Evolutionary conservation across 768 basidiomycete genomes (phyloP), one percentile per base, ranked within the genome.

Genomic region (Mycena metata): DNA sequence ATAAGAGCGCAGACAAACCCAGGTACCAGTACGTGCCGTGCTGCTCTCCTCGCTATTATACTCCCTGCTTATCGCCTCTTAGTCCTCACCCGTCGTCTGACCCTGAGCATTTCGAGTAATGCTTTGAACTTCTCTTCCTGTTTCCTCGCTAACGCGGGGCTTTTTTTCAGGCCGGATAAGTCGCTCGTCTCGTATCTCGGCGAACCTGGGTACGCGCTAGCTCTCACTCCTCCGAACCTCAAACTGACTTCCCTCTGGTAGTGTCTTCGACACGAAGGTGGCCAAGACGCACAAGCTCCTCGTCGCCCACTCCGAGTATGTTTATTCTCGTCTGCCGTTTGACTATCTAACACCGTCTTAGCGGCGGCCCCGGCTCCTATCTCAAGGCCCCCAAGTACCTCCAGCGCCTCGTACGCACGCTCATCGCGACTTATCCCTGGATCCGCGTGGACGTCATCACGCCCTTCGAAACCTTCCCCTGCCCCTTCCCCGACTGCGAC

Each of bases 401-500:
- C 12, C 66, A 62, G 10, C 47, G 47, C 24, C 17, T 23, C 24
- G 55, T 51, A 33, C 60, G 46, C 47, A 4, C 1, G 16, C 36
- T 63, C n/a, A 24, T 58, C 41, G 9, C 13, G 16, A 41, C 51
- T 26, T 24, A 24, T 23, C 60, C 67, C 30, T 16, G n/a, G n/a
- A 24, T 62, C 21, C 41, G 43, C 39, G 39, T 42, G 47, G 67
- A 68, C 41, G 5, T 39, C 47, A 21, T 62, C 19, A 68, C 67
- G 0, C 67, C 67, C 24, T 6, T 24, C 19, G 52, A 49, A 23
- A 24, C 1, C 39, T 54, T 30, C 39, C n/a, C 30, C 2, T 67
- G 66, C 54, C 15, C 21, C 35, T 49, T 61, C 45, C 43, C 59
- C 33, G 35, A 30, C 16, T 67, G 66, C 47, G 19, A 19, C 15